Evolutionary conservation across 2,329 filamentous ascomycete genomes (phyloP).

Genomic region (Tolypocladium endophyticum): DNA sequence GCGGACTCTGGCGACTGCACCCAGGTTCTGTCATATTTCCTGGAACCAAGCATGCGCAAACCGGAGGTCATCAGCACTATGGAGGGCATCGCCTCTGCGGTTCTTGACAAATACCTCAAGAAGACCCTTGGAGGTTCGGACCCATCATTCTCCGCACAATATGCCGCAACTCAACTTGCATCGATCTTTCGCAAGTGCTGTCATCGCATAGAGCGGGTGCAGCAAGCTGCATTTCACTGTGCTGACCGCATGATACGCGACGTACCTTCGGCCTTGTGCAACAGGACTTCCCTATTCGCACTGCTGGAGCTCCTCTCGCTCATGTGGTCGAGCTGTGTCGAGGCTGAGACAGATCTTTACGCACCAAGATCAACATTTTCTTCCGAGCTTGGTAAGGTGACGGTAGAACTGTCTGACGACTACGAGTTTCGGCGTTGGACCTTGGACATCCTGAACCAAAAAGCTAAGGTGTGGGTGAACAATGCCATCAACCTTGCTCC

Average conservation of each 20-base stretch:
- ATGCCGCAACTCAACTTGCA: conserved; percentile 80
- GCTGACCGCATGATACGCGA: conserved; percentile 78
- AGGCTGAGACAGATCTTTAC: conserved; percentile 90
- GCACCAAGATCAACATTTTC: conserved; percentile 73
- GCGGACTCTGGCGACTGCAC: conserved; percentile 84
- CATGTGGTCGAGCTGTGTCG: conserved; percentile 91
- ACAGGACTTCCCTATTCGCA: conserved; percentile 83
- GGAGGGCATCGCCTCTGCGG: conserved; percentile 54
- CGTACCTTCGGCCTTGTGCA: conserved; percentile 82
- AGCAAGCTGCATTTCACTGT: conserved; percentile 72
- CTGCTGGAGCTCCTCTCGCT: conserved; percentile 84
- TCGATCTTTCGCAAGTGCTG: conserved; percentile 82
- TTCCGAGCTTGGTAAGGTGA: conserved; percentile 67
- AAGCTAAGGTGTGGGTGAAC: conserved; percentile 71
- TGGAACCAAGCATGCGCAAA: conserved; percentile 74
- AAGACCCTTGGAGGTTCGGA: conserved; percentile 63
- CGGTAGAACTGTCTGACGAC: conserved; percentile 87
- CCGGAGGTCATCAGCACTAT: conserved; percentile 53
- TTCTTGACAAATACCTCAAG: conserved; percentile 68
- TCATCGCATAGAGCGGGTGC: conserved; percentile 84
- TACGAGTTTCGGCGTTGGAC: conserved; percentile 74
- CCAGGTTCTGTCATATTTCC: conserved; percentile 80
- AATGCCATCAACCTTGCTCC: conserved; percentile 75
- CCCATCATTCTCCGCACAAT: conserved; percentile 78
- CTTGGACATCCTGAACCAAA: conserved; percentile 64